These are phyloP conservation scores for Posidonia australis DNA, from an alignment of 106 monocot genomes.

Conservation along the genomic window DNA sequence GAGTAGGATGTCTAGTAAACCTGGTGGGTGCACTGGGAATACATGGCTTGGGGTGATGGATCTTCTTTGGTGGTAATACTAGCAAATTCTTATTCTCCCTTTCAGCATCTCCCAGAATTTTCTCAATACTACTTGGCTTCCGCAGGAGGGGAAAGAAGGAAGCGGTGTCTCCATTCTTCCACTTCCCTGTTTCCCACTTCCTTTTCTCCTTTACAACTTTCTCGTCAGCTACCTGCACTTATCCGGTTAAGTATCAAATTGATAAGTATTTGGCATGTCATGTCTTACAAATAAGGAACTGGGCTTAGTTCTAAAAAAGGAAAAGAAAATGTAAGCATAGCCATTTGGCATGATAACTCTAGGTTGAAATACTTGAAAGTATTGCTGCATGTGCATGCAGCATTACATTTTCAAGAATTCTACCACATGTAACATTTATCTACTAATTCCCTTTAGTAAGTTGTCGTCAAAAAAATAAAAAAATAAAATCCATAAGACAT, in stretches of 20 bases:
- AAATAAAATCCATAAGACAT: too few relatives aligned
- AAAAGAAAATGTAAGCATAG: too few relatives aligned
- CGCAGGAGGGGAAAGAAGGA: constrained; percentile 46
- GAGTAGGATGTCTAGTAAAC: constrained; percentile 17
- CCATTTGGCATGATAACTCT: neutral
- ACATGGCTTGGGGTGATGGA: neutral
- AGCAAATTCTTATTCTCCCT: constrained; percentile 20
- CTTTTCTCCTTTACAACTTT: constrained; percentile 41
- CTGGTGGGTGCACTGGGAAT: constrained; percentile 2
- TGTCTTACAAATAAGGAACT: too few relatives aligned
- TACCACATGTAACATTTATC: too few relatives aligned
- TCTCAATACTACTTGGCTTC: constrained; percentile 78
- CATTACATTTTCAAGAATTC: neutral
- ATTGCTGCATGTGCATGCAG: neutral
- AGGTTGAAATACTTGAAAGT: neutral
- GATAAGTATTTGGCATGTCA: neutral
- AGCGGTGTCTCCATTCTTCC: constrained; percentile 34
- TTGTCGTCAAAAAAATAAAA: too few relatives aligned
- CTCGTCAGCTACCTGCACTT: constrained; percentile 22
- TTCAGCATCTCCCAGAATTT: constrained; percentile 71
- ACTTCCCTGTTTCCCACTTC: constrained; percentile 33
- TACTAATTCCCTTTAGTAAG: too few relatives aligned
- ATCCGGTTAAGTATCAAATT: neutral
- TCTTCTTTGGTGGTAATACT: neutral
- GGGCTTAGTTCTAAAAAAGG: too few relatives aligned